phyloP scores from a whole-genome alignment of 305 asterid species.

The Coffea humblotiana region DNA sequence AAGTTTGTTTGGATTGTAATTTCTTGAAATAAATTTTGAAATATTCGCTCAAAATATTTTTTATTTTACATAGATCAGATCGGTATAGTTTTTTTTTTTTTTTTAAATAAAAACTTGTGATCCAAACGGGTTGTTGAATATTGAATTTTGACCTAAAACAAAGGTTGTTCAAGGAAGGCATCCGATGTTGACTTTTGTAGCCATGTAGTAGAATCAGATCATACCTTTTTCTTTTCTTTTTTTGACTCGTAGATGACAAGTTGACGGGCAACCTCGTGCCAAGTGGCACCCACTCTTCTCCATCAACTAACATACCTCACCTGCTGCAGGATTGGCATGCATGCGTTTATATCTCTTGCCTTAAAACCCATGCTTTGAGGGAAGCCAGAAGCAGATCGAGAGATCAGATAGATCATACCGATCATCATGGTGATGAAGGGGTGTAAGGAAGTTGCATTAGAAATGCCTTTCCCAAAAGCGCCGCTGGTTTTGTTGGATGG shows the following conservation, averaged over 20 bases:
- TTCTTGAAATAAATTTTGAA: too few species aligned
- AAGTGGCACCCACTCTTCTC: background rate
- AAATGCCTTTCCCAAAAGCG: background rate
- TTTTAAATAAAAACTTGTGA: too few species aligned
- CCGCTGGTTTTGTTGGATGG: conserved; percentile 1
- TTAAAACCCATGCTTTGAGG: background rate
- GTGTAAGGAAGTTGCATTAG: background rate
- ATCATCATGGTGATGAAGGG: conserved; percentile 1
- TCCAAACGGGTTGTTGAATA: too few species aligned
- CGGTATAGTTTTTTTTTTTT: too few species aligned
- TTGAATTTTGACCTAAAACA: too few species aligned
- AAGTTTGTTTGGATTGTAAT: too few species aligned
- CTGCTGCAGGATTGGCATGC: background rate
- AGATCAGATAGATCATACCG: background rate
- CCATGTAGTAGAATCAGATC: background rate
- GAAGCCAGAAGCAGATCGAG: background rate
- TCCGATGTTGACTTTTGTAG: background rate
- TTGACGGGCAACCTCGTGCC: background rate
- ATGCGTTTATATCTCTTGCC: background rate
- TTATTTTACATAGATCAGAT: too few species aligned
- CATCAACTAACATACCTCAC: background rate
- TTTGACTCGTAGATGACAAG: too few species aligned
- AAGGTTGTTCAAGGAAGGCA: background rate
- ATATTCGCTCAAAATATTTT: too few species aligned
- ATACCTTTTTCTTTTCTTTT: too few species aligned